phyloP scores from a whole-genome alignment of 1,139 yeast species.

The Geotrichum citri-aurantii region DNA sequence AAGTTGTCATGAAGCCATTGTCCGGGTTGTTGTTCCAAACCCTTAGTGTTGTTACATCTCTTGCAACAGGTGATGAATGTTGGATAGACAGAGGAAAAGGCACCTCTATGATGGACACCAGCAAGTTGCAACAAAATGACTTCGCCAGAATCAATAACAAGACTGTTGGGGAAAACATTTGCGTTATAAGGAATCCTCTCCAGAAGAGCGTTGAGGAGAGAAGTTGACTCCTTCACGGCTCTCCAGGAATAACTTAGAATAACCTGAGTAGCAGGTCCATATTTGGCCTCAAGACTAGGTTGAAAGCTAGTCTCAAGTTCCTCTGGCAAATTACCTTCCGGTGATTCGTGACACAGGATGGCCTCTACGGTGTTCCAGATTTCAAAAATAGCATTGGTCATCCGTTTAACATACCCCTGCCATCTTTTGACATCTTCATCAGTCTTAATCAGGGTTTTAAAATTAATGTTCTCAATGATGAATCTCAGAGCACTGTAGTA shows the following conservation, averaged over 20 bases:
- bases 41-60: conserved; percentile 40
- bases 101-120: conserved; percentile 80
- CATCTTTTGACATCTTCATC: conserved; percentile 18
- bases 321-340: conserved; percentile 54
- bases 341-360: conserved; percentile 61
- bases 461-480: conserved; percentile 38
- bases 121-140: conserved; percentile 61
- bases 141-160: conserved; percentile 44
- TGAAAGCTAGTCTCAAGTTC: conserved; percentile 39
- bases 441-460: conserved; percentile 15
- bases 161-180: conserved; percentile 24
- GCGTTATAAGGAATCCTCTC: conserved; percentile 27
- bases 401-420: conserved; percentile 22
- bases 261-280: conserved; percentile 56
- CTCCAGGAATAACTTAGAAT: conserved; percentile 77
- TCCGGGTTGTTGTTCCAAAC: conserved; percentile 40
- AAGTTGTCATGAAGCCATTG: conserved; percentile 56
- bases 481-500: conserved; percentile 51
- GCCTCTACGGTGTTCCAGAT: conserved; percentile 54
- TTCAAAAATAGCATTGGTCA: conserved; percentile 30
- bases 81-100: conserved; percentile 82
- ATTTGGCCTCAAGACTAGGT: conserved; percentile 36
- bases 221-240: conserved; percentile 70
- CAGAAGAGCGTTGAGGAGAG: conserved; percentile 46
- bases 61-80: conserved; percentile 61